A percentile compares a stretch with the other conserved stretches of the same genome.
phyloP scores from a whole-genome alignment of 371 early-diverging fungal genomes.

The Funneliformis caledonium region DNA sequence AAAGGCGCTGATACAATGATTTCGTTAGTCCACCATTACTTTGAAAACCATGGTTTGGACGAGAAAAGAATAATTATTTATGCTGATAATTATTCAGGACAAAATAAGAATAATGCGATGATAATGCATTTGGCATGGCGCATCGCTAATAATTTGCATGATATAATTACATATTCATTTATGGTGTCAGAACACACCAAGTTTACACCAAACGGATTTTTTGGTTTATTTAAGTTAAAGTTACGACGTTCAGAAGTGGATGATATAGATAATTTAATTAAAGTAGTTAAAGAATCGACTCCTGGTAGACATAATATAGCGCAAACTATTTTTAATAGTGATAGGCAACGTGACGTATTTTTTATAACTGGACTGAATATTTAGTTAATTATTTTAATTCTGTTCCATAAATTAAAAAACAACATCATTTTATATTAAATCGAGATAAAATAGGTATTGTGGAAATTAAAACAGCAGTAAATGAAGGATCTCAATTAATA shows the following conservation, averaged over 20 bases:
- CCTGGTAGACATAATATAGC: too few relatives aligned
- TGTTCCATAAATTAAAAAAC: too few relatives aligned
- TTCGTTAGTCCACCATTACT: constrained; percentile 8
- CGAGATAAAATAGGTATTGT: too few relatives aligned
- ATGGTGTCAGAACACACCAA: background rate
- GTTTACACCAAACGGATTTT: constrained; percentile 8
- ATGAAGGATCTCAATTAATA: too few relatives aligned
- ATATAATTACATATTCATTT: constrained; percentile 20
- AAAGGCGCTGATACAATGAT: background rate
- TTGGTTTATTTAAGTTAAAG: constrained; percentile 8
- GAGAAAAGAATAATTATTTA: constrained; percentile 12
- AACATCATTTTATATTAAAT: too few relatives aligned
- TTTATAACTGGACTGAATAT: too few relatives aligned
- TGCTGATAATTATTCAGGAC: background rate
- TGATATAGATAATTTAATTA: too few relatives aligned
- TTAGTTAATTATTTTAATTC: too few relatives aligned
- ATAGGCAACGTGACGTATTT: too few relatives aligned
- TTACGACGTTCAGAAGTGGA: background rate
- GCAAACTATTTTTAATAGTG: too few relatives aligned
- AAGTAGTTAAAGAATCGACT: too few relatives aligned
- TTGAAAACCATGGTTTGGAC: background rate
- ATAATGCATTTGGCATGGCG: background rate
- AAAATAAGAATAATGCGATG: constrained; percentile 10
- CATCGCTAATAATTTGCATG: background rate
- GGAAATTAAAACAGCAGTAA: too few relatives aligned